Evolutionary conservation across 2,329 filamentous ascomycete genomes (phyloP).

Genomic region (Helotiales sp.): DNA sequence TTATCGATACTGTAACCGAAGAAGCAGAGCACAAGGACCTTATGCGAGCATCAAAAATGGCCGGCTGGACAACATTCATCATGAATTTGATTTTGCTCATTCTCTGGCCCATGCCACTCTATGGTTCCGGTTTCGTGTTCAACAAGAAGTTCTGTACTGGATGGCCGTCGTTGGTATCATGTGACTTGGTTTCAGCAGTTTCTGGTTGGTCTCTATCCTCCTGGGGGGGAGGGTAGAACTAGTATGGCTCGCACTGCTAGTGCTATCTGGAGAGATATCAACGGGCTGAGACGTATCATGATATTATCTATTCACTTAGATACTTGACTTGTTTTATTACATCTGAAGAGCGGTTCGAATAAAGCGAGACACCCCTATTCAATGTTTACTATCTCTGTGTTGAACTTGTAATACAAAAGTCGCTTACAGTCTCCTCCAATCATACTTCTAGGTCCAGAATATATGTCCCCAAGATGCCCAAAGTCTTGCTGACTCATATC

Average conservation of each 20-base stretch:
- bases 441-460: too few relatives aligned
- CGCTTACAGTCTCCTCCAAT: too few relatives aligned
- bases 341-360: too few relatives aligned
- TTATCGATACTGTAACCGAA: neutral
- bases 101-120: slow-evolving; percentile 22
- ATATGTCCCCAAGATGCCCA: too few relatives aligned
- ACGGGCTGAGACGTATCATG: too few relatives aligned
- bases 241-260: slow-evolving; percentile 2
- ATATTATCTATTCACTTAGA: too few relatives aligned
- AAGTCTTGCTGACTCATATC: too few relatives aligned
- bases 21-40: slow-evolving; percentile 7
- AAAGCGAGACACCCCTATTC: too few relatives aligned
- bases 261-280: neutral
- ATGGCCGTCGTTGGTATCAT: slow-evolving; percentile 23
- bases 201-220: slow-evolving; percentile 20
- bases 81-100: slow-evolving; percentile 2
- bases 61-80: neutral
- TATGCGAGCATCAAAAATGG: slow-evolving; percentile 2
- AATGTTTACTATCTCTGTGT: too few relatives aligned
- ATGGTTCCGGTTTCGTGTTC: slow-evolving; percentile 20
- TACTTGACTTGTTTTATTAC: too few relatives aligned
- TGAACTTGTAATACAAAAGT: too few relatives aligned
- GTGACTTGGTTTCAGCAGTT: slow-evolving; percentile 21
- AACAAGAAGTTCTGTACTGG: slow-evolving; percentile 18
- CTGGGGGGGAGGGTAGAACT: slow-evolving; percentile 21